Conservation (phyloP, 768 basidiomycete genomes). For the Tulasnella sp. region DNA sequence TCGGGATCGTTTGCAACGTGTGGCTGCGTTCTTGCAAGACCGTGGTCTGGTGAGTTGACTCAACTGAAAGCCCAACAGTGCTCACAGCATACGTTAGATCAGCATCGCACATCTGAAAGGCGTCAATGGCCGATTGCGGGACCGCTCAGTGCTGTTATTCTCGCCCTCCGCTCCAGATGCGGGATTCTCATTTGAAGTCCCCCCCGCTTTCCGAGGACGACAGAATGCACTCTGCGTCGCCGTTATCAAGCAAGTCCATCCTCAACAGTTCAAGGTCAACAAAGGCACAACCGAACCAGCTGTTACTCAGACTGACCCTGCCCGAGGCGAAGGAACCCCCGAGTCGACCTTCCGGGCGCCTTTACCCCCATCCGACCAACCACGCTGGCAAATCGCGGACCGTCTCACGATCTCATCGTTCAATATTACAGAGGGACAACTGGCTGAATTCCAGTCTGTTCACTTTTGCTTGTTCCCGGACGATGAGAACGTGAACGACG, state of each 20-base stretch:
- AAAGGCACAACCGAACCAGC: no score
- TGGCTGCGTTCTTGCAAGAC: neutral
- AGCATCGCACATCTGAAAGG: no score
- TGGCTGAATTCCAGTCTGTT: neutral
- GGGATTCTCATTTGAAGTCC: neutral
- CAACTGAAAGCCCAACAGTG: no score
- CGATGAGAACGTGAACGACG: neutral
- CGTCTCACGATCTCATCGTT: neutral
- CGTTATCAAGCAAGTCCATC: neutral
- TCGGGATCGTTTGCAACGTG: neutral
- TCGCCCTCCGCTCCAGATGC: neutral
- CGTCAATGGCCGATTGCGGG: neutral
- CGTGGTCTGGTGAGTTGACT: neutral
- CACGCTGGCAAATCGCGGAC: neutral
- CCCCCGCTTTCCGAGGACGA: neutral
- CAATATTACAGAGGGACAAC: neutral
- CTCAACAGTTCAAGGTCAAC: neutral
- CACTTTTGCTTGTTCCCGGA: slow-evolving; percentile 4
- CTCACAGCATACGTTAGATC: neutral
- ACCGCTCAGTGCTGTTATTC: neutral
- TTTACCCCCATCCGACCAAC: neutral
- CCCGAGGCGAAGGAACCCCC: no score
- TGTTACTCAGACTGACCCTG: no score
- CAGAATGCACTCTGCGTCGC: neutral
- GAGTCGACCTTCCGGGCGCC: neutral